A percentile compares a stretch with the other conserved stretches of the same genome.
Conservation (phyloP, 352 stramenopile genomes). For the Globisporangium middletonii region DNA sequence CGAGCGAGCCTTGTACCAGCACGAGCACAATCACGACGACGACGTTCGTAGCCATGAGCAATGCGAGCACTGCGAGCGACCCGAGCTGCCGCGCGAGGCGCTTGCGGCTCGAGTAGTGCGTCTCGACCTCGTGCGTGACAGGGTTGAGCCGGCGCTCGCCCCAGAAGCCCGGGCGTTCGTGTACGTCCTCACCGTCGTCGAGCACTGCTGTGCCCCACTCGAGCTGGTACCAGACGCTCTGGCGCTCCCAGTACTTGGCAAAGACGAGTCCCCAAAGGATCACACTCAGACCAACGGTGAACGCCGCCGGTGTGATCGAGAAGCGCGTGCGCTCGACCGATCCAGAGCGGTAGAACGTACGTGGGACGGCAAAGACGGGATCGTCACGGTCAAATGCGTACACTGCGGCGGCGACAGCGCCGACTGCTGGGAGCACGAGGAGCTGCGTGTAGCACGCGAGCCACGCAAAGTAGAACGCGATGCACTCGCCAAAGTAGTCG, state of each 20-base stretch:
- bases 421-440: conserved; percentile 43
- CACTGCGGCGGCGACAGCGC: conserved; percentile 16
- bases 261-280: conserved; percentile 48
- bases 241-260: conserved; percentile 51
- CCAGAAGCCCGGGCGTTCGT: conserved; percentile 24
- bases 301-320: background rate
- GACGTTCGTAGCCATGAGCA: conserved; percentile 19
- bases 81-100: conserved; percentile 11
- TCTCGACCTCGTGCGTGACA: conserved; percentile 25
- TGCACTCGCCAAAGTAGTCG: conserved; percentile 85
- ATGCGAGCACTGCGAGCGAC: conserved; percentile 15
- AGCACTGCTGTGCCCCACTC: conserved; percentile 39
- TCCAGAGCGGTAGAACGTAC: conserved; percentile 23
- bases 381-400: conserved; percentile 2
- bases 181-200: conserved; percentile 2
- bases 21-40: conserved; percentile 21
- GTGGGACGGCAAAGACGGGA: conserved; percentile 12
- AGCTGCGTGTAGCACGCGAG: conserved; percentile 74
- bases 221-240: conserved; percentile 51
- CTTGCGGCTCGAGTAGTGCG: conserved; percentile 10
- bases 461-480: conserved; percentile 91
- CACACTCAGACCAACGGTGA: conserved; percentile 22
- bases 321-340: background rate
- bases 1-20: conserved; percentile 21
- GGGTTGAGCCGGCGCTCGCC: conserved; percentile 21